Percentiles rank a stretch among this genome's conserved stretches.
Conservation (phyloP, 306 rosid species). For the Medicago ruthenica region DNA sequence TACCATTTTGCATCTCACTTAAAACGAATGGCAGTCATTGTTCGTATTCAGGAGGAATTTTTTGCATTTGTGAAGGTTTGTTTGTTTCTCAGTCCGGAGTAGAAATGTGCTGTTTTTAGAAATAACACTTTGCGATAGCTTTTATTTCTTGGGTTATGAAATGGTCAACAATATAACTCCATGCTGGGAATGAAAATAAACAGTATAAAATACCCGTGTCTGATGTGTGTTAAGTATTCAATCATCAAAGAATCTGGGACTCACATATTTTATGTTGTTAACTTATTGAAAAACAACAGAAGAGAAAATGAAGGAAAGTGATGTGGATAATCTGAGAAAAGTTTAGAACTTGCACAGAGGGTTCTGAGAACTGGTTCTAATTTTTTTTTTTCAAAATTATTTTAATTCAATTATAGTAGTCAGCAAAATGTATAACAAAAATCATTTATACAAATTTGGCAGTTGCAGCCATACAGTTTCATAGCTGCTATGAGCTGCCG, state of each 20-base stretch:
- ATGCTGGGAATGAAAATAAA: conserved; percentile 8
- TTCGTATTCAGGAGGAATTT: conserved; percentile 91
- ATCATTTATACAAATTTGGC: not conserved
- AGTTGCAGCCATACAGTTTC: not conserved
- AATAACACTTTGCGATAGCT: not conserved
- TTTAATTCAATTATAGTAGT: not conserved
- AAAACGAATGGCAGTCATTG: conserved; percentile 97
- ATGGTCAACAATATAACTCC: conserved; percentile 10
- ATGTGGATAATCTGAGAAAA: not conserved
- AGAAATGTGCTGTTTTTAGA: conserved; percentile 17
- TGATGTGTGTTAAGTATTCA: not conserved
- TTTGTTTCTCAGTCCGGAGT: conserved; percentile 30
- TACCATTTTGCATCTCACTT: conserved; percentile 95
- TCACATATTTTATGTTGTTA: not conserved
- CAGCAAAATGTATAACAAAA: not conserved
- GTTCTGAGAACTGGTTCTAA: not conserved
- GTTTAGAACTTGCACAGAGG: not conserved
- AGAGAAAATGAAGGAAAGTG: not conserved
- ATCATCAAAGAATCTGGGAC: not conserved
- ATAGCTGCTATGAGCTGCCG: not conserved
- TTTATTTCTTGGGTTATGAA: conserved; percentile 5
- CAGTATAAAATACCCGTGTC: conserved; percentile 8
- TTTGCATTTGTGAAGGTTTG: conserved; percentile 93
- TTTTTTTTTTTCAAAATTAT: not conserved
- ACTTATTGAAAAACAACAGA: not conserved